Evolutionary conservation across 176 grass and related monocot genomes (phyloP).

Genomic region (Aegilops sharonensis): DNA sequence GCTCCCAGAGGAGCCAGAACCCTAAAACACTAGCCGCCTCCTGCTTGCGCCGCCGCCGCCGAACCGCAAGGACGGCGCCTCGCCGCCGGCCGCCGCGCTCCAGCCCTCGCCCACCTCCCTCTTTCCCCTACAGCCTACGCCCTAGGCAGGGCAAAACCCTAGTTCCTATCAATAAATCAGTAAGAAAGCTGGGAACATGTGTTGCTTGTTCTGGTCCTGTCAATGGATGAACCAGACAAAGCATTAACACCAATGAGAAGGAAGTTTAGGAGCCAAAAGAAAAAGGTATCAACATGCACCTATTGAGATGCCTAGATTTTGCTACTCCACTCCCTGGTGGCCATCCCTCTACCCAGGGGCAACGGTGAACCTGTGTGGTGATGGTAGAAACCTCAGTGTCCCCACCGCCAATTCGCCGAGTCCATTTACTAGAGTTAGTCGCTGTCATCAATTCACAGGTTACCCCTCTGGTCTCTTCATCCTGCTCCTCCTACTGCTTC

Average conservation of each 20-base stretch:
- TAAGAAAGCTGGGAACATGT: neutral
- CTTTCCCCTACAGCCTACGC: no score
- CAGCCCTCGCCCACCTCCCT: no score
- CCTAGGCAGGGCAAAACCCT: no score
- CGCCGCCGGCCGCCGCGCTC: no score
- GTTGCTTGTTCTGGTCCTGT: neutral
- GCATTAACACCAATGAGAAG: neutral
- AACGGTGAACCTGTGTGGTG: neutral
- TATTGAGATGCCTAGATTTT: constrained; percentile 2
- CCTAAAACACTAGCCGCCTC: no score
- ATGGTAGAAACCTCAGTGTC: neutral
- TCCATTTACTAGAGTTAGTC: neutral
- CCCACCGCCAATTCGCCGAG: neutral
- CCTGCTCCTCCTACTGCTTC: neutral
- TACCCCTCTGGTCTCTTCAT: neutral
- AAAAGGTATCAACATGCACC: neutral
- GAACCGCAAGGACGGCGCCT: no score
- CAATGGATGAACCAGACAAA: neutral
- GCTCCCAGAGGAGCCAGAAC: no score
- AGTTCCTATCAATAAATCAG: neutral
- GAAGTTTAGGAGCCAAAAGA: neutral
- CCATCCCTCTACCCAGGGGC: neutral
- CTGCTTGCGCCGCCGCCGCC: no score
- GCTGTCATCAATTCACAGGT: neutral
- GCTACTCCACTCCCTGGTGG: neutral